Conservation (phyloP, 2,329 filamentous ascomycete species). For the Calonectria montana region DNA sequence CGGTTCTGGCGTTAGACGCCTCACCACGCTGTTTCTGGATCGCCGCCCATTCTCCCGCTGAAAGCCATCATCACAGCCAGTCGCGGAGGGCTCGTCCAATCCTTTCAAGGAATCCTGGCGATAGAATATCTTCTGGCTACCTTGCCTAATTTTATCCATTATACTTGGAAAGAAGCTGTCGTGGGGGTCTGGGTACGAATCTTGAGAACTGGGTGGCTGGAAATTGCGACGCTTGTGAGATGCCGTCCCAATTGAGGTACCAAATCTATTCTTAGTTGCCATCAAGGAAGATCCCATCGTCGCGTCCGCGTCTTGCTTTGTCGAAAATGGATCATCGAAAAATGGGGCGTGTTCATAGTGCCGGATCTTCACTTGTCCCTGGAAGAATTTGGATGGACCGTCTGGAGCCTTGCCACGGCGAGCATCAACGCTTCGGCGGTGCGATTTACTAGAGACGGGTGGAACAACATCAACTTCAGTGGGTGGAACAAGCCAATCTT, state of each 20-base stretch:
- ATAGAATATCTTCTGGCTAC: constrained; percentile 39
- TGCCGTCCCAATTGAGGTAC: constrained; percentile 38
- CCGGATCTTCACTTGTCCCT: constrained; percentile 26
- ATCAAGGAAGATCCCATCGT: neutral
- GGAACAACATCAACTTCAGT: constrained; percentile 27
- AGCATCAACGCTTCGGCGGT: constrained; percentile 47
- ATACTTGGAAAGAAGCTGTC: constrained; percentile 39
- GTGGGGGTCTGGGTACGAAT: constrained; percentile 14
- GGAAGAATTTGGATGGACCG: constrained; percentile 12
- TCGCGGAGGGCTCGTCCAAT: constrained; percentile 10
- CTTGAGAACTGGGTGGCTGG: constrained; percentile 21
- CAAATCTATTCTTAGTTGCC: constrained; percentile 32
- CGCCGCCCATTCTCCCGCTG: neutral
- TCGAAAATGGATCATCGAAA: constrained; percentile 31
- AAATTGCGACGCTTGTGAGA: constrained; percentile 43
- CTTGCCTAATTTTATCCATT: constrained; percentile 44
- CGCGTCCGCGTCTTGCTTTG: constrained; percentile 6
- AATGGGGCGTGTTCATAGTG: constrained; percentile 36
- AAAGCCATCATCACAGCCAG: constrained; percentile 3
- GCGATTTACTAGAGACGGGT: constrained; percentile 30
- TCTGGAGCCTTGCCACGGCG: constrained; percentile 31
- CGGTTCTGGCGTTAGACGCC: constrained; percentile 29
- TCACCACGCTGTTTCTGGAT: constrained; percentile 38
- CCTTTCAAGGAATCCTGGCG: constrained; percentile 33
- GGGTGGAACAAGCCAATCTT: constrained; percentile 46